phyloP scores from a whole-genome alignment of 31 red algal genomes.

The Asparagopsis taxiformis region DNA sequence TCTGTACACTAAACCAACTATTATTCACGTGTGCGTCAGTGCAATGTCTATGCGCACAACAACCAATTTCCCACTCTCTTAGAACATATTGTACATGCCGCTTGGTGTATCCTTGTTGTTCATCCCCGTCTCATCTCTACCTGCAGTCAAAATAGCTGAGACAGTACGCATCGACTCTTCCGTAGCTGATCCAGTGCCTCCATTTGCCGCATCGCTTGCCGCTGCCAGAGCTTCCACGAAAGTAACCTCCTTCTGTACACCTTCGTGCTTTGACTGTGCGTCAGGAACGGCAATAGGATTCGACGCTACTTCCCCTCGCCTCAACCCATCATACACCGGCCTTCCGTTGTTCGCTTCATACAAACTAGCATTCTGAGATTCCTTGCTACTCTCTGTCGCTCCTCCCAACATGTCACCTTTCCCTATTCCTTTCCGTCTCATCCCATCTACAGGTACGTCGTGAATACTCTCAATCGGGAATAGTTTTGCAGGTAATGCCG shows the following conservation, averaged over 20 bases:
- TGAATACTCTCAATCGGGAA: not conserved
- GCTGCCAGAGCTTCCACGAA: conserved; percentile 59
- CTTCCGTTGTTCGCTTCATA: conserved; percentile 30
- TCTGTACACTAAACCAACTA: too few species aligned
- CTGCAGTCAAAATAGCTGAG: conserved; percentile 49
- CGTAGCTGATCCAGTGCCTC: conserved; percentile 60
- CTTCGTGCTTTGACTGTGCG: conserved; percentile 1
- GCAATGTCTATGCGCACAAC: too few species aligned
- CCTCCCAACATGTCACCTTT: not conserved
- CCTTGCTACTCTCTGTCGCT: not conserved
- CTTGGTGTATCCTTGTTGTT: conserved; percentile 9
- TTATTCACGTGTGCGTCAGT: too few species aligned
- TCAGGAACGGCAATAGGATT: conserved; percentile 20
- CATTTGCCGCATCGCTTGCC: conserved; percentile 68
- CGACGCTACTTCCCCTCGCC: conserved; percentile 13
- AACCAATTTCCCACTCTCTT: too few species aligned
- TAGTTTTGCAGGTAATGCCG: not conserved
- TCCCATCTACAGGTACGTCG: not conserved
- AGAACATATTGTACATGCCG: conserved; percentile 68
- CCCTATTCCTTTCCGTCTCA: too few species aligned
- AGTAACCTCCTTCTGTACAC: conserved; percentile 18
- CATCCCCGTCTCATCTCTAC: conserved; percentile 17
- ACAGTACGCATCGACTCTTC: conserved; percentile 55
- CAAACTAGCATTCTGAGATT: conserved; percentile 11
- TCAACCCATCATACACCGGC: conserved; percentile 2